Conservation (phyloP, 2,329 filamentous ascomycete species). For the Pseudogymnoascus sp. region DNA sequence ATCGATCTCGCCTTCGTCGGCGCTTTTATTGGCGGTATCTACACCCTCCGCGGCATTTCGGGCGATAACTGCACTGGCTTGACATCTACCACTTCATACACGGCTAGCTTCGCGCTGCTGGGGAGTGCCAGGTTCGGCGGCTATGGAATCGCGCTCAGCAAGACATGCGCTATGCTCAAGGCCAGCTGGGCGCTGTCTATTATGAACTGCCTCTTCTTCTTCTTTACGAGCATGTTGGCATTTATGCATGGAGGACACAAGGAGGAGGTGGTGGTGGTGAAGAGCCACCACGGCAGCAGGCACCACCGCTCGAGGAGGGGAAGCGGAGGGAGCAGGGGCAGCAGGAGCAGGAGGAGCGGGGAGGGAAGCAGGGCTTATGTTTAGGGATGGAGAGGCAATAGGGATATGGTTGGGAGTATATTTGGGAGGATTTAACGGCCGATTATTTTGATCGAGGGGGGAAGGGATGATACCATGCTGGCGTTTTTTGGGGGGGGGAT, state of each 20-base stretch:
- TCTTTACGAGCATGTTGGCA: constrained; percentile 66
- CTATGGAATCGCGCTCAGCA: constrained; percentile 51
- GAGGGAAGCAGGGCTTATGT: constrained; percentile 26
- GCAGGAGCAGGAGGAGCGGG: constrained; percentile 23
- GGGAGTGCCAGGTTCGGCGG: constrained; percentile 44
- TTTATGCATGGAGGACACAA: constrained; percentile 28
- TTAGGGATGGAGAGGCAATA: constrained; percentile 10
- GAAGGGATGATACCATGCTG: neutral
- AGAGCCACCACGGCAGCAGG: constrained; percentile 21
- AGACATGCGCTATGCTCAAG: constrained; percentile 88
- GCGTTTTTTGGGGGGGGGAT: neutral
- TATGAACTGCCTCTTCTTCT: constrained; percentile 77
- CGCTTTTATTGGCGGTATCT: constrained; percentile 55
- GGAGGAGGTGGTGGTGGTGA: constrained; percentile 18
- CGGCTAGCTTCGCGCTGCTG: constrained; percentile 53
- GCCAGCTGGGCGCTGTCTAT: constrained; percentile 82
- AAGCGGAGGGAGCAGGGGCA: constrained; percentile 23
- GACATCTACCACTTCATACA: constrained; percentile 36
- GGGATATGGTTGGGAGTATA: neutral
- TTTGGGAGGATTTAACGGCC: neutral
- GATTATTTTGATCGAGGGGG: neutral
- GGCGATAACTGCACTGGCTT: constrained; percentile 61
- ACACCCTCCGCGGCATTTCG: constrained; percentile 50
- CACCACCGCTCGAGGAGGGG: constrained; percentile 22
- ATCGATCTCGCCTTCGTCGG: constrained; percentile 55